Conservation (phyloP, 129 eudicot species). For the Dittrichia graveolens region DNA sequence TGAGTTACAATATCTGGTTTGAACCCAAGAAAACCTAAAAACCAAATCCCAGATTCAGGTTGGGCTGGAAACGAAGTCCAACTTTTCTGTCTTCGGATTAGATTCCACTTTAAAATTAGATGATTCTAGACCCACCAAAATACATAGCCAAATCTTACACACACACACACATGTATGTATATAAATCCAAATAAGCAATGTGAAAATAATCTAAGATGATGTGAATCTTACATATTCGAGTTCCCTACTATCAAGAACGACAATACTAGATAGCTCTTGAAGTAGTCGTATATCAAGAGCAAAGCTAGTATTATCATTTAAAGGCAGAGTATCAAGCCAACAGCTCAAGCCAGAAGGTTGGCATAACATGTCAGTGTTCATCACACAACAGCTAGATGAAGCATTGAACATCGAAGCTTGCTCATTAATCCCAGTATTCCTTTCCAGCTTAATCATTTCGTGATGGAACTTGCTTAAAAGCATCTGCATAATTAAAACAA, state of each 20-base stretch:
- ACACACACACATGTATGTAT: too few relatives aligned
- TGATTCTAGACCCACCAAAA: not conserved
- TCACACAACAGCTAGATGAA: constrained; percentile 54
- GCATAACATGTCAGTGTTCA: constrained; percentile 51
- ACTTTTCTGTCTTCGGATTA: not conserved
- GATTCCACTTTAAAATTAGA: not conserved
- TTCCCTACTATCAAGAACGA: constrained; percentile 44
- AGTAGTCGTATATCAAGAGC: constrained; percentile 70
- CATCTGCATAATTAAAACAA: constrained; percentile 43
- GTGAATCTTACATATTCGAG: constrained; percentile 47
- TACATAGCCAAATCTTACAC: not conserved
- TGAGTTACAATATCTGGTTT: too few relatives aligned
- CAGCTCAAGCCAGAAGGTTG: constrained; percentile 48
- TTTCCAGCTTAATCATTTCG: constrained; percentile 60
- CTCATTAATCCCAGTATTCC: constrained; percentile 13
- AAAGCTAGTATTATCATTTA: constrained; percentile 63
- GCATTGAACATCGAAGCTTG: constrained; percentile 31
- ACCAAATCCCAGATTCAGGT: not conserved
- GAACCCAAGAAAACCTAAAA: too few relatives aligned
- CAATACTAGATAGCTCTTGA: constrained; percentile 50
- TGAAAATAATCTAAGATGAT: not conserved
- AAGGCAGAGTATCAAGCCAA: constrained; percentile 65
- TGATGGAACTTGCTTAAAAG: constrained; percentile 53
- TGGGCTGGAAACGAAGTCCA: not conserved
- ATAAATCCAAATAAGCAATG: not conserved